Evolutionary conservation across 2,329 filamentous ascomycete species (phyloP).

Genomic region (Verticillium nonalfalfae): DNA sequence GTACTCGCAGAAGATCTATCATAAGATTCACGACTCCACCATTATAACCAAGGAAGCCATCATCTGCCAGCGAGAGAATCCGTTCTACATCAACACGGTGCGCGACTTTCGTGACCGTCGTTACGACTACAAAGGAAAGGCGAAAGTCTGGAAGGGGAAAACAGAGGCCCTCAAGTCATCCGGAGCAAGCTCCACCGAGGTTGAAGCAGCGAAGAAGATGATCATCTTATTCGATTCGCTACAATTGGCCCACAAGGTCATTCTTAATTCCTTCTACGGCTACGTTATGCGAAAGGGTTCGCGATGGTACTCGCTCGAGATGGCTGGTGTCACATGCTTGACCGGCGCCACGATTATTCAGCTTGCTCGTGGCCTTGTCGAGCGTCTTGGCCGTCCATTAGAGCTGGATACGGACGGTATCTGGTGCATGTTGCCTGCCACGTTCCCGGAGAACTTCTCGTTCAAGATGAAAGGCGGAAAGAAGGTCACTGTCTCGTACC

Average conservation of each 20-base stretch:
- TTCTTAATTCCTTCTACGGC: conserved; percentile 97
- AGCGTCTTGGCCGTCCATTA: conserved; percentile 84
- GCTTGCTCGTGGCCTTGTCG: conserved; percentile 86
- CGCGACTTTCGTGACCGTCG: conserved; percentile 92
- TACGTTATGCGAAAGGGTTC: conserved; percentile 99
- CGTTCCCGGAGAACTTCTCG: conserved; percentile 91
- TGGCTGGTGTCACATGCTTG: conserved; percentile 96
- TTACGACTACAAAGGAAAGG: conserved; percentile 97
- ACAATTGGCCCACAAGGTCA: conserved; percentile 97
- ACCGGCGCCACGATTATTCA: conserved; percentile 97
- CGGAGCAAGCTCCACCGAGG: conserved; percentile 67
- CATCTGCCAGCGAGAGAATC: conserved; percentile 96
- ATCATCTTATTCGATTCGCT: conserved; percentile 92
- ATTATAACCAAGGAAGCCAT: conserved; percentile 93
- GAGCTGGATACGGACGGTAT: conserved; percentile 98
- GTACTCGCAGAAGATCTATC: conserved; percentile 98
- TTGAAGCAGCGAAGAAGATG: conserved; percentile 98
- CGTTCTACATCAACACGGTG: conserved; percentile 96
- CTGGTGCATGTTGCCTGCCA: conserved; percentile 97
- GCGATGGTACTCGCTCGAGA: conserved; percentile 98
- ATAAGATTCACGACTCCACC: conserved; percentile 94
- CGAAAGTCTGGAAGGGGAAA: conserved; percentile 98
- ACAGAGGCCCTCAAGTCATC: conserved; percentile 78
- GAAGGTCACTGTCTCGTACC: conserved; percentile 94
- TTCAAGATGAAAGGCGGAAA: conserved; percentile 96